These are phyloP conservation scores for Penicillium sp. DNA, from an alignment of 2,329 filamentous ascomycete genomes.

Conservation along the genomic window DNA sequence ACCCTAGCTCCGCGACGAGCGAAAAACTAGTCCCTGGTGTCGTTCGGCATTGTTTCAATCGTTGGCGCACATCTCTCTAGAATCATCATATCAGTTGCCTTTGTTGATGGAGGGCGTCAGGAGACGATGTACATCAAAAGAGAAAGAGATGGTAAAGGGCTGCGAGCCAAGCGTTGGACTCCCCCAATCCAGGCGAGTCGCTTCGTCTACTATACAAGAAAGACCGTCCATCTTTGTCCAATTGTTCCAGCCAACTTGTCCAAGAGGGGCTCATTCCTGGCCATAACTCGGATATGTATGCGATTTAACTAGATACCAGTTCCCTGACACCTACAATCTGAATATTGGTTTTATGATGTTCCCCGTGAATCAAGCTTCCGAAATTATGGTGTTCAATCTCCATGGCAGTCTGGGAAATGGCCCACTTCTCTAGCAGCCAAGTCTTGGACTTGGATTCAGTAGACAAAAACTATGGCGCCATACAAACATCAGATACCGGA, in stretches of 20 bases:
- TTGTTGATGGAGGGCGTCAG: background rate
- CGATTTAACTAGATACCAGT: no score
- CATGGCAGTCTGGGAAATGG: no score
- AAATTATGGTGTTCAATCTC: no score
- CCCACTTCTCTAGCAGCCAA: no score
- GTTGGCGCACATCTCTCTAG: background rate
- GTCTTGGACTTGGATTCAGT: no score
- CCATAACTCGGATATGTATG: no score
- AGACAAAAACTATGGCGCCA: background rate
- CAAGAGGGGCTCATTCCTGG: no score
- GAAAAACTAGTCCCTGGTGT: background rate
- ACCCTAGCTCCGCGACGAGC: background rate
- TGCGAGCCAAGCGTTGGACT: background rate
- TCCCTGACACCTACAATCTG: no score
- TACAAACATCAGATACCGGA: background rate
- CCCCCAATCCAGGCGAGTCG: background rate
- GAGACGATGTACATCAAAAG: background rate
- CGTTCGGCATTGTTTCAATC: background rate
- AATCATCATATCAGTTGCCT: background rate
- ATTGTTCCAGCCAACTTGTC: no score
- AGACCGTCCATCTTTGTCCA: no score
- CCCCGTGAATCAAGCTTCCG: no score
- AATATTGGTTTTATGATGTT: no score
- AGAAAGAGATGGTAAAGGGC: background rate
- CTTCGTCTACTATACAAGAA: background rate